Percentiles rank a stretch among this genome's conserved stretches.
Conservation (phyloP, 2,329 filamentous ascomycete species). For the Exophiala sp. region DNA sequence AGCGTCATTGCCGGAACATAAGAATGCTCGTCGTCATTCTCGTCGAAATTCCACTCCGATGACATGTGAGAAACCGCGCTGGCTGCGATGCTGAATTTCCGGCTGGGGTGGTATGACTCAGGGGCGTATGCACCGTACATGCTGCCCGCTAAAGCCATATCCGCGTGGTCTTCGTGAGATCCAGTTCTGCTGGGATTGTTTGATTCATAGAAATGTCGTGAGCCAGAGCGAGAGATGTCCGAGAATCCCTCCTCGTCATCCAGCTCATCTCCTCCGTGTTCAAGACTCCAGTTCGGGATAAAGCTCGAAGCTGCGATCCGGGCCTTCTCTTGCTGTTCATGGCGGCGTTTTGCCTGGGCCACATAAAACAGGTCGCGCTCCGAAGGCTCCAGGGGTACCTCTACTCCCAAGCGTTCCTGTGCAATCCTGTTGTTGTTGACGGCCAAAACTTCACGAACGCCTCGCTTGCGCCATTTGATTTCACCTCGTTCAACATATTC, state of each 20-base stretch:
- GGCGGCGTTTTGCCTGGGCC: slow-evolving; percentile 55
- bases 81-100: slow-evolving; percentile 74
- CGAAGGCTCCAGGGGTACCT: slow-evolving; percentile 55
- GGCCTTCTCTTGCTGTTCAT: slow-evolving; percentile 54
- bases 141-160: slow-evolving; percentile 60
- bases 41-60: slow-evolving; percentile 41
- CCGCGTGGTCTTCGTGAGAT: slow-evolving; percentile 22
- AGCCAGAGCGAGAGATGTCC: slow-evolving; percentile 32
- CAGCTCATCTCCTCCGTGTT: slow-evolving; percentile 62
- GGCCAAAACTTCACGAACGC: slow-evolving; percentile 71
- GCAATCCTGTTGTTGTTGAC: slow-evolving; percentile 78
- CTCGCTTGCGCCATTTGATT: slow-evolving; percentile 88
- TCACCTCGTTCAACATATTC: slow-evolving; percentile 94
- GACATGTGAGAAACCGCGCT: slow-evolving; percentile 36
- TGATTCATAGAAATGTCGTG: slow-evolving; percentile 24
- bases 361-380: slow-evolving; percentile 43
- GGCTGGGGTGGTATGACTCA: slow-evolving; percentile 50
- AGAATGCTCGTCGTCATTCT: slow-evolving; percentile 71
- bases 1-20: slow-evolving; percentile 92
- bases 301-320: slow-evolving; percentile 47
- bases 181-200: slow-evolving; percentile 14
- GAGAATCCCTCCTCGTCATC: slow-evolving; percentile 41
- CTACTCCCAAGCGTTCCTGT: slow-evolving; percentile 65
- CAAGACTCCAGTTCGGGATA: slow-evolving; percentile 73
- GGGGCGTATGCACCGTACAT: slow-evolving; percentile 69